Evolutionary conservation across 805 yeast genomes (phyloP), one percentile per base, ranked within the genome.

Genomic region (Suhomyces faveliae): DNA sequence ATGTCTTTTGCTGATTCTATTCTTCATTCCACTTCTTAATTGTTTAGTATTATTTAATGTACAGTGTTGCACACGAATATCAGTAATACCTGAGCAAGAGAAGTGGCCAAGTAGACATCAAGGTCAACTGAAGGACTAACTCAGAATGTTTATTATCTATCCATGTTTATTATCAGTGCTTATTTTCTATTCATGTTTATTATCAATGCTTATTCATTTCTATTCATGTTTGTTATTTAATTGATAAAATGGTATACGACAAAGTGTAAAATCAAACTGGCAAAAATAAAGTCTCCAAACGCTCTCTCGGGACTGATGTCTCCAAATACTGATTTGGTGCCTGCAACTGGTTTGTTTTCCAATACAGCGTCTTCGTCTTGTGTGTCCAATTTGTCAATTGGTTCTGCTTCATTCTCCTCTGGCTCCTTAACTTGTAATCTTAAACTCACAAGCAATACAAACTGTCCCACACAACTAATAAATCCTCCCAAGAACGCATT

Each of bases 401-500:
- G 13, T 21, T 22, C 27, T n/a, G 19, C 40, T 13, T 11, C 38
- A 2, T n/a, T 10, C 13, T 35, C 39, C 10, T 17, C 21, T 17
- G 42, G 24, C n/a, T 30, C 40, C 57, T 38, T 58, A 37, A 22
- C 60, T 63, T 91, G 97, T 60, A 92, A 77, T 61, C 98, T 78
- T 60, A 94, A 73, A 51, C 87, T 78, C 37, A 87, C 89, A 10
- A 95, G 82, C 53, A 94, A 78, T 21, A 94, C 98, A 65, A 94
- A 94, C 67, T 94, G 98, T 11, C 96, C 98, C 43, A 94, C 97
- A 40, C 97, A 88, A 19, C 89, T 74, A 47, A 86, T 80, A 63
- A 94, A 94, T 1, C 98, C 98, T 17, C 96, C 92, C 50, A 94
- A 76, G 63, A 94, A 94, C 20, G 97, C 98, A 69, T 94, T 94